Conservation (phyloP, 1,284 basidiomycete genomes). For the Ustilago vetiveriae region DNA sequence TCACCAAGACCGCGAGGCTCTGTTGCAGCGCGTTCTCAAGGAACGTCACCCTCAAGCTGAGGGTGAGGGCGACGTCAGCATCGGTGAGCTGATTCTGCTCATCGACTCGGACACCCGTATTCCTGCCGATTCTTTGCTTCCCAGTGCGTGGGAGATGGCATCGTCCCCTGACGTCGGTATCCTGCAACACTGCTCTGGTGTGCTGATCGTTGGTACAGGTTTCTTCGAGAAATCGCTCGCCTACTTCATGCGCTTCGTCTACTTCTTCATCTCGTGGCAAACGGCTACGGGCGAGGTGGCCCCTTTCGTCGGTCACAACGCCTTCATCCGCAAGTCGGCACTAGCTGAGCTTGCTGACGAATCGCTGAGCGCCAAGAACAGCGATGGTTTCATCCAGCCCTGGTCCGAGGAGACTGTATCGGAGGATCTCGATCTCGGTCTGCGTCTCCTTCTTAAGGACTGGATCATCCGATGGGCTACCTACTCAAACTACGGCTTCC, state of each 20-base stretch:
- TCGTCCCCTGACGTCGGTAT: constrained; percentile 81
- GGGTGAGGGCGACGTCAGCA: constrained; percentile 44
- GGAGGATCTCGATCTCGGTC: constrained; percentile 82
- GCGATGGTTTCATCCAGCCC: constrained; percentile 73
- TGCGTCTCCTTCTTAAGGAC: constrained; percentile 69
- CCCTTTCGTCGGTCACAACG: constrained; percentile 85
- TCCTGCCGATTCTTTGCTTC: constrained; percentile 83
- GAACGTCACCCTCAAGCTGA: constrained; percentile 67
- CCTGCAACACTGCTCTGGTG: constrained; percentile 81
- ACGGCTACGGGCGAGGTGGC: constrained; percentile 68
- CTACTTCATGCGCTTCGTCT: constrained; percentile 71
- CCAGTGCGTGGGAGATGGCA: constrained; percentile 81
- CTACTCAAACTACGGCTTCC: constrained; percentile 81
- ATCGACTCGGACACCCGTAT: constrained; percentile 82
- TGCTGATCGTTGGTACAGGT: constrained; percentile 84
- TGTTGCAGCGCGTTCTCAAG: constrained; percentile 26
- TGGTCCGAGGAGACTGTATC: constrained; percentile 85
- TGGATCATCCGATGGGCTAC: constrained; percentile 85
- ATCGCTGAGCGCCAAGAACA: constrained; percentile 76
- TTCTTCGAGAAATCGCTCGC: constrained; percentile 88
- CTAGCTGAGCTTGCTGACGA: constrained; percentile 76
- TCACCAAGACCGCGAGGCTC: constrained; percentile 14
- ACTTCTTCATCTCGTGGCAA: constrained; percentile 68
- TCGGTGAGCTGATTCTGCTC: constrained; percentile 57
- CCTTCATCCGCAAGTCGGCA: constrained; percentile 71